Evolutionary conservation across 352 stramenopile genomes (phyloP).

Genomic region (Phytophthora pinifolia): DNA sequence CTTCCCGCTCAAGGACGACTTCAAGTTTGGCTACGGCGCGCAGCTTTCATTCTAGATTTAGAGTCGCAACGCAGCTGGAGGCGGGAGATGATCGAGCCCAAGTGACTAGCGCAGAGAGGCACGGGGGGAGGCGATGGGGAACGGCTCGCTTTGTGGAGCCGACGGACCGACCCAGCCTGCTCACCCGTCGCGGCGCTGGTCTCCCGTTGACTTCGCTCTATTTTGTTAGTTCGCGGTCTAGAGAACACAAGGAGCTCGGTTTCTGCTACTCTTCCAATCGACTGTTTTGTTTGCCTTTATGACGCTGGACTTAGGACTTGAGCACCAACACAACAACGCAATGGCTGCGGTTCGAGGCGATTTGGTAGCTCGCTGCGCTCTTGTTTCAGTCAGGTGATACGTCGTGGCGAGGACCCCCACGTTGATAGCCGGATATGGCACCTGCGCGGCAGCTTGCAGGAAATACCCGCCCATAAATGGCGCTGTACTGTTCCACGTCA

Average conservation of each 20-base stretch:
- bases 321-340: fast-evolving
- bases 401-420: no score
- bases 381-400: no score
- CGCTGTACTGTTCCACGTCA: no score
- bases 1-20: constrained; percentile 86
- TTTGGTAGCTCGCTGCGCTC: no score
- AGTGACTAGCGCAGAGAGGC: constrained; percentile 28
- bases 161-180: constrained; percentile 4
- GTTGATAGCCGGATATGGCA: no score
- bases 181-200: constrained; percentile 7
- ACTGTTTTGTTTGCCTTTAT: constrained; percentile 19
- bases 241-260: constrained; percentile 31
- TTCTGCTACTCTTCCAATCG: constrained; percentile 31
- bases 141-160: constrained; percentile 14
- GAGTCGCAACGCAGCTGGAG: constrained; percentile 24
- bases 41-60: constrained; percentile 86
- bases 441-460: no score
- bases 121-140: constrained; percentile 12
- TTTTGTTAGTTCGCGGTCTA: constrained; percentile 25
- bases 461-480: no score
- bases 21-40: constrained; percentile 91
- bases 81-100: constrained; percentile 20
- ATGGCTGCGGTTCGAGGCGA: no score
- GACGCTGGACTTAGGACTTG: no score
- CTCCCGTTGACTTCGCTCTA: constrained; percentile 18